Evolutionary conservation across 352 stramenopile genomes (phyloP), one percentile per base, ranked within the genome.

Genomic region (Pythium guiyangense): DNA sequence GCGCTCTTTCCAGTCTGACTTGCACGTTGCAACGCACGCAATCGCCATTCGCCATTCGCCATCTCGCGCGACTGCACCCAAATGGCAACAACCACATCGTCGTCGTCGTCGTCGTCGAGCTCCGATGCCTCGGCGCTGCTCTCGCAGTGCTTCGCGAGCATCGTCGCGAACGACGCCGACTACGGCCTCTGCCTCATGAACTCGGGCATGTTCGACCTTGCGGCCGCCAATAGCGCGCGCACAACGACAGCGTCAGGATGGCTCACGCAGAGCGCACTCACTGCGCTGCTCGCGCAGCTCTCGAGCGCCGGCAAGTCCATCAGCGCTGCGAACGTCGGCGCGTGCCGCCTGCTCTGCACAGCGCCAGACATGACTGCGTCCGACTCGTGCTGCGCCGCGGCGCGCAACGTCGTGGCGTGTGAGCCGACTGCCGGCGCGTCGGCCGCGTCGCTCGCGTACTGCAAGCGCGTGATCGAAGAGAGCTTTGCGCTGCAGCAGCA

Each of bases 151-250:
- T 60, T 77, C 26, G 60, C 60, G 34, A 74, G 63, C n/a, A 64
- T 84, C 53, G 27, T 79, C 42, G 29, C 53, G 14, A 55, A 66
- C 20, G 78, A 88, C 55, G 59, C 60, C 49, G 43, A 63, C 35
- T 88, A 88, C 58, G 71, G 71, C 35, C 50, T 74, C 35, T 88
- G 78, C 62, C 55, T 86, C 56, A 86, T 86, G 73, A 88, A 88
- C 62, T 76, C 75, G 25, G 78, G 78, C 37, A 69, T 88, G 49
- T 85, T 88, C 54, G 58, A 72, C 48, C 39, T 78, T 35, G 40
- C 63, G 9, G 40, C 62, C 40, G 57, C 6, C 35, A 6, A 6
- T 6, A 22, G 27, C 8, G 25, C n/a, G n/a, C n/a, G n/a, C 9
- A 54, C 37, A 18, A 29, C 40, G 31, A 43, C 42, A n/a, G 60